Conservation (phyloP, 1,284 basidiomycete species). For the Stereum hirsutum region DNA sequence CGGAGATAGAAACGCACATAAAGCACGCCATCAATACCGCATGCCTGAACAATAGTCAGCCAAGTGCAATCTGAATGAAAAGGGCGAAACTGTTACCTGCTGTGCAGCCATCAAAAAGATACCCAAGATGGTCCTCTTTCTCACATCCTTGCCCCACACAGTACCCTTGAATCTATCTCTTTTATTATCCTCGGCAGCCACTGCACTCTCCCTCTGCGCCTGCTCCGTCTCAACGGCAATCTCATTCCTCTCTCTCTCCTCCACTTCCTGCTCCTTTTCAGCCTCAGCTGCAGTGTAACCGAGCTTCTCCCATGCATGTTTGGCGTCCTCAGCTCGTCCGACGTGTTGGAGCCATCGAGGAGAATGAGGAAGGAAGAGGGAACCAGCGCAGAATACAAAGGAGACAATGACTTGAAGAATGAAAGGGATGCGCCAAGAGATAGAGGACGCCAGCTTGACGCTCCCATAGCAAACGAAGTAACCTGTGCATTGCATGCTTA, state of each 20-base stretch:
- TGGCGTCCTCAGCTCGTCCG: constrained; percentile 32
- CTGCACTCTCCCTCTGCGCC: background rate
- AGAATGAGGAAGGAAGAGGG: constrained; percentile 41
- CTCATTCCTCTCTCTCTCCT: constrained; percentile 16
- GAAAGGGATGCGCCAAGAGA: constrained; percentile 42
- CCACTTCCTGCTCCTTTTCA: constrained; percentile 21
- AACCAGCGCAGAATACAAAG: constrained; percentile 30
- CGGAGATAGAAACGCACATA: constrained; percentile 13
- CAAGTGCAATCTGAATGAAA: background rate
- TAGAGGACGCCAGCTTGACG: constrained; percentile 23
- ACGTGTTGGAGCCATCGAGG: constrained; percentile 40
- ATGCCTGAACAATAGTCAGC: too few species aligned
- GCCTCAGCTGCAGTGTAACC: constrained; percentile 20
- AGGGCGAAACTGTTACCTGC: constrained; percentile 19
- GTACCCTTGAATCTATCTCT: constrained; percentile 1
- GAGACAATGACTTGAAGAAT: constrained; percentile 33
- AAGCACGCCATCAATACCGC: constrained; percentile 28
- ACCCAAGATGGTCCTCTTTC: constrained; percentile 31
- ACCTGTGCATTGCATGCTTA: too few species aligned
- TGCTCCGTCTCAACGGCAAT: too few species aligned
- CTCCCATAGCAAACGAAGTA: constrained; percentile 44
- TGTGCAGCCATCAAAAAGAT: constrained; percentile 37
- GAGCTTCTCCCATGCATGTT: constrained; percentile 19
- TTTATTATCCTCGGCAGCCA: background rate
- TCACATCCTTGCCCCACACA: constrained; percentile 22